phyloP scores from a whole-genome alignment of 352 stramenopile species.

The Saprolegnia parasitica region DNA sequence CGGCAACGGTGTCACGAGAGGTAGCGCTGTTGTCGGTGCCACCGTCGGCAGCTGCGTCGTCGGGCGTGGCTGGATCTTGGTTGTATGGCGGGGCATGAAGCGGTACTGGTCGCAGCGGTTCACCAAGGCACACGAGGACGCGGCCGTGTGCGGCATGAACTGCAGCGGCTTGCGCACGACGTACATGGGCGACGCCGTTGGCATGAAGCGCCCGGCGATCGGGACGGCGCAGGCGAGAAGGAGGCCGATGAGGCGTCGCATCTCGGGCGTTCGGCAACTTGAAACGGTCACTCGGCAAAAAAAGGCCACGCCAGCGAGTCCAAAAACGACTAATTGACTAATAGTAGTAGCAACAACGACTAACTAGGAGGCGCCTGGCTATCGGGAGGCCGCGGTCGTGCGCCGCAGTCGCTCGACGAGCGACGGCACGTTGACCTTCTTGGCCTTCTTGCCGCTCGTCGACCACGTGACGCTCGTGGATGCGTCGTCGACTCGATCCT shows the following conservation, averaged over 20 bases:
- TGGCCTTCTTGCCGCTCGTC: conserved; percentile 48
- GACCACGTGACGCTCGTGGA: conserved; percentile 42
- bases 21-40: neutral
- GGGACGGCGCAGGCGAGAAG: neutral
- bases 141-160: neutral
- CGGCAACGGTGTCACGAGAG: too few species aligned
- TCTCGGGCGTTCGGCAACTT: neutral
- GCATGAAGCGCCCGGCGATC: neutral
- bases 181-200: neutral
- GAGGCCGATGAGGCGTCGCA: neutral
- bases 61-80: too few species aligned
- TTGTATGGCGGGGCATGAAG: neutral
- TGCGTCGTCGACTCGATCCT: conserved; percentile 29
- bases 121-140: neutral
- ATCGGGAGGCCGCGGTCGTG: conserved; percentile 53
- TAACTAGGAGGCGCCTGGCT: neutral
- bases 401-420: conserved; percentile 63
- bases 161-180: neutral
- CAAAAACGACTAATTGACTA: neutral
- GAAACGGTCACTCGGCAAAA: neutral
- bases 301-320: neutral
- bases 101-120: neutral
- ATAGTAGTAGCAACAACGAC: neutral
- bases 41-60: neutral
- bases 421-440: conserved; percentile 64